Conservation (phyloP, 23 red algal genomes). For the Gracilaria domingensis region DNA sequence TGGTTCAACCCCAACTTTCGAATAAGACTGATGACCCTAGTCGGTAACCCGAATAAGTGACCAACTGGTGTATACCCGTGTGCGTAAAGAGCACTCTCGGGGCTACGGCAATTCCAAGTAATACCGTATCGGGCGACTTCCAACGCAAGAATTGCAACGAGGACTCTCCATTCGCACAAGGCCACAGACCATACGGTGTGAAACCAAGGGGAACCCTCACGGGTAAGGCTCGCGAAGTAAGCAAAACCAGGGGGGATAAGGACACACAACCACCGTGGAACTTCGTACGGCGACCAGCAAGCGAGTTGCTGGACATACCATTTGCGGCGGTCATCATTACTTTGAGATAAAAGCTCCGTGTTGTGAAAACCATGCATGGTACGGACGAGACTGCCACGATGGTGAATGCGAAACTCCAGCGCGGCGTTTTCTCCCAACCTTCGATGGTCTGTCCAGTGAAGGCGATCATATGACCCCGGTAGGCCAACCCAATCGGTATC, state of each 20-base stretch:
- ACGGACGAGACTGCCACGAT: not conserved
- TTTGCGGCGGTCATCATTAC: not conserved
- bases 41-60: not conserved
- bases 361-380: constrained; percentile 14
- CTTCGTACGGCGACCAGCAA: not conserved
- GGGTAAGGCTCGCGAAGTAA: not conserved
- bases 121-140: not conserved
- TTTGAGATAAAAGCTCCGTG: not conserved
- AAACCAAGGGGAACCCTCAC: not conserved
- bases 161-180: not conserved
- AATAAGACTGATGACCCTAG: not conserved
- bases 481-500: not conserved
- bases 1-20: not conserved
- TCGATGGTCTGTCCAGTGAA: not conserved
- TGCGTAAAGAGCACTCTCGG: not conserved
- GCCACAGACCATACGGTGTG: not conserved
- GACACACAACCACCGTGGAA: not conserved
- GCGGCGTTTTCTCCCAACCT: not conserved
- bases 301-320: not conserved
- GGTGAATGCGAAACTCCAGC: not conserved
- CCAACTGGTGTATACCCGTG: not conserved
- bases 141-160: not conserved
- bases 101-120: not conserved
- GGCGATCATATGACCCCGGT: not conserved
- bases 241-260: not conserved